Evolutionary conservation across 805 yeast species (phyloP).

Genomic region (Pichia exigua): DNA sequence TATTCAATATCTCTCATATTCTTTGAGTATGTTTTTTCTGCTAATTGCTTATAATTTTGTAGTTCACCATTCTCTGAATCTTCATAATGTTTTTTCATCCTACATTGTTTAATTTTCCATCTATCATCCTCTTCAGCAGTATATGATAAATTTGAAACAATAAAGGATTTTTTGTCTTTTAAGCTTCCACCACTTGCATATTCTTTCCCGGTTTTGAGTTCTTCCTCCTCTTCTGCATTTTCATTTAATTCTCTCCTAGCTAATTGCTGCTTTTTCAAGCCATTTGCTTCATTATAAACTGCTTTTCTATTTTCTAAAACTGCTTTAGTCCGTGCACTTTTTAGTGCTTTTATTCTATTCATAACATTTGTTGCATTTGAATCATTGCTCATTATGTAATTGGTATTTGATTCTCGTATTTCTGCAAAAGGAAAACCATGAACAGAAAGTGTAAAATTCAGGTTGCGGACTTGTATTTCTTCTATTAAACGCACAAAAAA

Average conservation of each 20-base stretch:
- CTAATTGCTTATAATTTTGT: conserved; percentile 46
- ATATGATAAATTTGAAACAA: conserved; percentile 35
- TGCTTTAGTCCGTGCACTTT: conserved; percentile 1
- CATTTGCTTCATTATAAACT: conserved; percentile 11
- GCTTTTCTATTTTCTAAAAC: conserved; percentile 9
- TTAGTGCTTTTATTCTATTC: conserved; percentile 5
- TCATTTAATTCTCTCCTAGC: background rate
- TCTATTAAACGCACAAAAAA: background rate
- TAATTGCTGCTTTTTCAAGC: background rate
- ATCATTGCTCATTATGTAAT: background rate
- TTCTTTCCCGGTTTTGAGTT: background rate
- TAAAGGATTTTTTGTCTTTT: conserved; percentile 25
- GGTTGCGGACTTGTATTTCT: background rate
- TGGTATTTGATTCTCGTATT: background rate
- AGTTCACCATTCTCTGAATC: conserved; percentile 30
- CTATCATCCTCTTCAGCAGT: conserved; percentile 57
- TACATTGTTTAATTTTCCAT: conserved; percentile 32
- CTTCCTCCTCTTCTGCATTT: background rate
- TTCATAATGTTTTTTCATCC: conserved; percentile 27
- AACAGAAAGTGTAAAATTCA: background rate
- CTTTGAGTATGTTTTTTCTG: conserved; percentile 53
- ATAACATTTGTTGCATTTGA: background rate
- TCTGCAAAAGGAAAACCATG: background rate
- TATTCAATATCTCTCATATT: conserved; percentile 32
- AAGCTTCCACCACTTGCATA: background rate